Percentiles rank a stretch among this genome's conserved stretches.
Evolutionary conservation across 169 alveolate genomes (phyloP).

Genomic region (Eimeria acervulina): DNA sequence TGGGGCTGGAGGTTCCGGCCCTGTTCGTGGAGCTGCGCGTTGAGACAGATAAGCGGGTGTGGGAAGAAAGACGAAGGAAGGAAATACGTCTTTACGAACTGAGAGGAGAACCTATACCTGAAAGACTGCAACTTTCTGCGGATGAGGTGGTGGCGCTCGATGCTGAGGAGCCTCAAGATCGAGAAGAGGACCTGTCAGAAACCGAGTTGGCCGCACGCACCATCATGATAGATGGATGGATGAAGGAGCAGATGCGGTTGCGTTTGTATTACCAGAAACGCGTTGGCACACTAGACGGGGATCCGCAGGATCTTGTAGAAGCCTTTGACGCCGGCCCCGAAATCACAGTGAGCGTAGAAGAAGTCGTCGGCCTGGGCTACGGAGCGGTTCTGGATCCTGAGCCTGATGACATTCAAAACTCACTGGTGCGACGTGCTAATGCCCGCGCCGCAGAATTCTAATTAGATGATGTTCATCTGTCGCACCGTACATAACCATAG

Average conservation of each 20-base stretch:
- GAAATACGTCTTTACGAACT: not conserved
- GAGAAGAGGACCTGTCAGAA: conserved; percentile 52
- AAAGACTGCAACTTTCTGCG: conserved; percentile 13
- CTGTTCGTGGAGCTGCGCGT: conserved; percentile 54
- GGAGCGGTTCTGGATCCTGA: conserved; percentile 63
- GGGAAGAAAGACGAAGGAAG: conserved; percentile 11
- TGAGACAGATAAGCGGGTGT: conserved; percentile 9
- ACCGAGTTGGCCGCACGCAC: not conserved
- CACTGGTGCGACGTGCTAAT: not conserved
- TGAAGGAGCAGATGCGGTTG: conserved; percentile 63
- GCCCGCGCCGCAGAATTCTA: conserved; percentile 43
- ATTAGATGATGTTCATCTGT: not conserved
- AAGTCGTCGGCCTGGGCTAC: conserved; percentile 38
- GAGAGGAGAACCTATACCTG: conserved; percentile 45
- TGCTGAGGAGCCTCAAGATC: conserved; percentile 31
- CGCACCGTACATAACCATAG: conserved; percentile 19
- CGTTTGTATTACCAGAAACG: conserved; percentile 52
- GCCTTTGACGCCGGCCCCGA: conserved; percentile 47
- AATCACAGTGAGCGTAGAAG: conserved; percentile 14
- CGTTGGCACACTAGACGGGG: conserved; percentile 6
- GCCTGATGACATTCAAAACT: not conserved
- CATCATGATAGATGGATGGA: conserved; percentile 26
- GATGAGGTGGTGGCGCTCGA: conserved; percentile 46
- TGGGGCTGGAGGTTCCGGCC: not conserved
- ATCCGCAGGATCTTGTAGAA: conserved; percentile 30